A percentile compares a stretch with the other conserved stretches of the same genome.
phyloP scores from a whole-genome alignment of 352 stramenopile genomes.

The Thalassiosira tumida region DNA sequence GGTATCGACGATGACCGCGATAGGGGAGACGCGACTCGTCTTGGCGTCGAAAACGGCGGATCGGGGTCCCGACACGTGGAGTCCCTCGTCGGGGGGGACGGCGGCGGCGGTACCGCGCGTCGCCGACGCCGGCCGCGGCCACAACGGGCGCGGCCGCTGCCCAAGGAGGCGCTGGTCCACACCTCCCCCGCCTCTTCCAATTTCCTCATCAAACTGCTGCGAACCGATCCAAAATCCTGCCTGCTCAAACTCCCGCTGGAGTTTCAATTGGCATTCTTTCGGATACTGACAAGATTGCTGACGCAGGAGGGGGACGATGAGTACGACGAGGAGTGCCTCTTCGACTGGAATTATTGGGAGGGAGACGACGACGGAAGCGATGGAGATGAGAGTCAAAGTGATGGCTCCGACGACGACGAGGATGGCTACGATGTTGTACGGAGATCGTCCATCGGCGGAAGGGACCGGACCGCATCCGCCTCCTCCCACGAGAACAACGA shows the following conservation, averaged over 20 bases:
- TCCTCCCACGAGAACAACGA: not conserved
- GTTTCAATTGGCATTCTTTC: slow-evolving; percentile 83
- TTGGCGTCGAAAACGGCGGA: no score
- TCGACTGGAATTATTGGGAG: slow-evolving; percentile 66
- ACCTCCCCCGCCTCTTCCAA: slow-evolving; percentile 4
- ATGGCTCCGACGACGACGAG: not conserved
- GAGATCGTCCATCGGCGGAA: not conserved
- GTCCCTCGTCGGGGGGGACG: no score
- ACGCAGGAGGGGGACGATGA: slow-evolving; percentile 82
- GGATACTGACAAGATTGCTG: slow-evolving; percentile 86
- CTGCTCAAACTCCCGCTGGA: slow-evolving; percentile 69
- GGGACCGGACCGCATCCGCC: slow-evolving; percentile 7
- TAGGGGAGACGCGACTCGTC: no score
- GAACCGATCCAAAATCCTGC: not conserved
- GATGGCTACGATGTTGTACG: not conserved
- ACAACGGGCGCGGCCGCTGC: slow-evolving; percentile 37
- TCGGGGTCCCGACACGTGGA: no score
- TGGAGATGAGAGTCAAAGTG: not conserved
- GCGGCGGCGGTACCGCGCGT: not conserved
- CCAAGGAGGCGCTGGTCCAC: slow-evolving; percentile 74
- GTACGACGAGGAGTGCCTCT: slow-evolving; percentile 85
- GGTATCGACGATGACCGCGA: no score
- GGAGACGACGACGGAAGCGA: not conserved
- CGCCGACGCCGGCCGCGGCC: not conserved
- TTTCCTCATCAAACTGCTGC: slow-evolving; percentile 56